These are phyloP conservation scores for Candida argentea DNA, from an alignment of 805 yeast species.

Conservation along the genomic window DNA sequence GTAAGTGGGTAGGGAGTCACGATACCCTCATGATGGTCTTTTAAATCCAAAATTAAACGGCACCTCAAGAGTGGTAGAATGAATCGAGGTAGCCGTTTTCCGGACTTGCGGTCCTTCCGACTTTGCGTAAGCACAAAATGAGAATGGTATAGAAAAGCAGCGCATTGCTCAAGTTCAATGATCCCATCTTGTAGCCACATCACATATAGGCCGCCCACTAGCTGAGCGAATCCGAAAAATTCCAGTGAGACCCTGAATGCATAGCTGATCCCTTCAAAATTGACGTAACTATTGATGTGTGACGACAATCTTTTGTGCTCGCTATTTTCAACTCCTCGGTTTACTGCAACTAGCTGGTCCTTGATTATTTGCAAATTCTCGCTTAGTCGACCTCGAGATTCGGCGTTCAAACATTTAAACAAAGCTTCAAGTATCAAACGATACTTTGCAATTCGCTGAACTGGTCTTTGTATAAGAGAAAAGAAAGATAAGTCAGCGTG, in stretches of 20 bases:
- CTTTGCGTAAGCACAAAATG: conserved; percentile 33
- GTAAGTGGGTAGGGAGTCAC: conserved; percentile 19
- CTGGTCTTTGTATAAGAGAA: conserved; percentile 46
- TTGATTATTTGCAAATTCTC: conserved; percentile 9
- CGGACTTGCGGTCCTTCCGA: conserved; percentile 10
- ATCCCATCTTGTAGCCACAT: conserved; percentile 26
- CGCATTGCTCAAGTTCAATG: conserved; percentile 14
- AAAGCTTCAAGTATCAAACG: conserved; percentile 39
- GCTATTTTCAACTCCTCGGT: conserved; percentile 13
- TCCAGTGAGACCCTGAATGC: conserved; percentile 21
- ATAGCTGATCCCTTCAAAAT: conserved; percentile 5
- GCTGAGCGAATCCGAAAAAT: conserved; percentile 36
- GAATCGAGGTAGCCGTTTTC: conserved; percentile 27
- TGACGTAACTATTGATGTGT: conserved; percentile 7
- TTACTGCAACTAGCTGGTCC: conserved; percentile 15
- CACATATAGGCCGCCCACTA: conserved; percentile 33
- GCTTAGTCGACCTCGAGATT: conserved; percentile 7
- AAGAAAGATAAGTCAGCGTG: conserved; percentile 40
- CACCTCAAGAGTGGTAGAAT: conserved; percentile 38
- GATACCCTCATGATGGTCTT: conserved; percentile 18
- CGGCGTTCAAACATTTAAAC: conserved; percentile 16
- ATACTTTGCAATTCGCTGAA: conserved; percentile 40
- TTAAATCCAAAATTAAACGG: conserved; percentile 12
- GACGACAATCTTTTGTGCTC: conserved; percentile 13
- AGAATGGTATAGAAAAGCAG: conserved; percentile 37